These are phyloP conservation scores for peach (Prunus persica) DNA, from an alignment of 306 rosid genomes.

Conservation along the genomic window DNA sequence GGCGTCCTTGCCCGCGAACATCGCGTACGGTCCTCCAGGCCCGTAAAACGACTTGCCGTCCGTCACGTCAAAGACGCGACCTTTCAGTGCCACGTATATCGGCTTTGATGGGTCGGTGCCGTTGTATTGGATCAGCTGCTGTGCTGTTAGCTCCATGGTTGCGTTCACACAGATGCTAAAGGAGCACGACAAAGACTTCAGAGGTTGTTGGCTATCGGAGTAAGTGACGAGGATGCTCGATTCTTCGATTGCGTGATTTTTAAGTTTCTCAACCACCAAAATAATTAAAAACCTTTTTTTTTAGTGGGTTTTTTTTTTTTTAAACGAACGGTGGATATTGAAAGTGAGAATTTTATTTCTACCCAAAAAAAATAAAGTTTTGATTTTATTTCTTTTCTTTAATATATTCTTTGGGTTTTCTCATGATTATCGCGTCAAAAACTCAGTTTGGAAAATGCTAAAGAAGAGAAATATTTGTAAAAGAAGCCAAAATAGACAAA, in stretches of 20 bases:
- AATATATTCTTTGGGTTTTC: too few relatives aligned
- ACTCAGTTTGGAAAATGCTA: too few relatives aligned
- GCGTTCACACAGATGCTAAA: background rate
- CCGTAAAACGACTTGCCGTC: constrained; percentile 85
- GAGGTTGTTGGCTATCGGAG: background rate
- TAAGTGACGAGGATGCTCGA: background rate
- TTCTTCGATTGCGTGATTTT: background rate
- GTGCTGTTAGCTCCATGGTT: constrained; percentile 62
- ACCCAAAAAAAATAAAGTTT: too few relatives aligned
- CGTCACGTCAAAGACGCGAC: constrained; percentile 84
- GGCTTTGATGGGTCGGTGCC: constrained; percentile 83
- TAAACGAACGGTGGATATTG: background rate
- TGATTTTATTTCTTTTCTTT: too few relatives aligned
- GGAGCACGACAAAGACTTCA: background rate
- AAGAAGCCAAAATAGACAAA: too few relatives aligned
- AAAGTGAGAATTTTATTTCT: background rate
- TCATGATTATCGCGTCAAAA: too few relatives aligned
- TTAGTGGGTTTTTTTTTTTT: too few relatives aligned
- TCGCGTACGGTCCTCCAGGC: constrained; percentile 80
- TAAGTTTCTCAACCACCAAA: too few relatives aligned
- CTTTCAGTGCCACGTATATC: constrained; percentile 72
- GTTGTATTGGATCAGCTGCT: constrained; percentile 59
- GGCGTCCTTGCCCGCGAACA: constrained; percentile 97
- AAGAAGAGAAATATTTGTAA: too few relatives aligned
- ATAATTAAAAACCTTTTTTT: too few relatives aligned